A percentile compares a stretch with the other conserved stretches of the same genome.
phyloP scores from a whole-genome alignment of 129 eudicot genomes.

The Calendula officinalis region DNA sequence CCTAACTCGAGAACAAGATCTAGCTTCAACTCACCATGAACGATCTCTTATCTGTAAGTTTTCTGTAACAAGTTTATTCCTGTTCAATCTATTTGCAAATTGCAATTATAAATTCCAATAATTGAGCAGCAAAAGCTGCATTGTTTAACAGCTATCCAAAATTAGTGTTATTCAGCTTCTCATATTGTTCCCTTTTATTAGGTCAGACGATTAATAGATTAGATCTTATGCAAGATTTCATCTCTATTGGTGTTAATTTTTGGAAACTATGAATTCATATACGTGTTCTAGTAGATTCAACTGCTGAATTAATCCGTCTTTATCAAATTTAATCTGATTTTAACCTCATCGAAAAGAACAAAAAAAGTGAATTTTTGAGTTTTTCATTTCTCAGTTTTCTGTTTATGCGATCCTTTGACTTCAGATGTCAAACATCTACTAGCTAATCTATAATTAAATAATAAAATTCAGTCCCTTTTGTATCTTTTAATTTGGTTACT shows the following conservation, averaged over 20 bases:
- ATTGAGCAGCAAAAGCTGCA: slow-evolving; percentile 26
- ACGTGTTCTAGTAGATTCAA: neutral
- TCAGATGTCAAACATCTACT: slow-evolving; percentile 10
- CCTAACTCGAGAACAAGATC: slow-evolving; percentile 25
- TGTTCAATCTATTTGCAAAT: neutral
- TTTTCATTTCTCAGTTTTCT: neutral
- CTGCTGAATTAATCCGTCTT: neutral
- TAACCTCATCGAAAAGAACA: neutral
- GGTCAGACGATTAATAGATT: slow-evolving; percentile 1
- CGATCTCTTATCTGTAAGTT: slow-evolving; percentile 65
- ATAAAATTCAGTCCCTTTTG: neutral
- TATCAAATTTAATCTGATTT: neutral
- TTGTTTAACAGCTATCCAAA: slow-evolving; percentile 2
- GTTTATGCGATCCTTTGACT: slow-evolving; percentile 15
- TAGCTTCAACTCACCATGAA: slow-evolving; percentile 48
- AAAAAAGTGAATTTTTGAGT: neutral
- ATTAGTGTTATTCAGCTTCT: neutral
- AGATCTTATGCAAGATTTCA: slow-evolving; percentile 10
- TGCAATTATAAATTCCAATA: neutral
- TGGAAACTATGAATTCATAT: slow-evolving; percentile 14
- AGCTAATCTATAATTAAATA: neutral
- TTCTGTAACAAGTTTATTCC: neutral
- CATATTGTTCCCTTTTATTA: neutral
- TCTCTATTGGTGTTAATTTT: slow-evolving; percentile 11
- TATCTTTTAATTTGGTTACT: neutral